Percentiles rank a stretch among this genome's conserved stretches.
These are phyloP conservation scores for Podospora didyma DNA, from an alignment of 495 filamentous ascomycete genomes.

Conservation along the genomic window DNA sequence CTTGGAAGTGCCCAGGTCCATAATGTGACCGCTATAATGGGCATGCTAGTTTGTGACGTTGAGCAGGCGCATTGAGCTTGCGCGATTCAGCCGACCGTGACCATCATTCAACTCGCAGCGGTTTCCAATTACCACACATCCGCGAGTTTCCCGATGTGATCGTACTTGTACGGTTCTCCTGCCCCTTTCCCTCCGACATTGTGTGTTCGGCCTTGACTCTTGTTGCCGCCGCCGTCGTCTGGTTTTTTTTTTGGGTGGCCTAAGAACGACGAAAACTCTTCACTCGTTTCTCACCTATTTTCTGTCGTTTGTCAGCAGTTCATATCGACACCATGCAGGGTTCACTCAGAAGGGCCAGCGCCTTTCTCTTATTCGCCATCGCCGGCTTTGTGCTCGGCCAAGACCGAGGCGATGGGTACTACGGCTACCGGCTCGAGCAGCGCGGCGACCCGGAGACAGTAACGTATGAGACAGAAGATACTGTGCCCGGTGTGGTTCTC, in stretches of 20 bases:
- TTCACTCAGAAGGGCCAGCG: constrained; percentile 20
- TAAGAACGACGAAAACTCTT: neutral
- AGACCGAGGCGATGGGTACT: constrained; percentile 38
- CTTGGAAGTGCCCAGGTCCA: constrained; percentile 27
- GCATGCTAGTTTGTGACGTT: neutral
- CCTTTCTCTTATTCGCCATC: constrained; percentile 25
- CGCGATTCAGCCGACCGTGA: neutral
- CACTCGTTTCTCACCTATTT: constrained; percentile 10
- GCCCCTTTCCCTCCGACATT: neutral
- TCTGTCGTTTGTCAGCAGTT: neutral
- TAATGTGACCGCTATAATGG: constrained; percentile 12
- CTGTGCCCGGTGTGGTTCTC: constrained; percentile 34
- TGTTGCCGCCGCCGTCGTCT: neutral
- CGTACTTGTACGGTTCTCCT: neutral
- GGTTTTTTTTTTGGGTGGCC: neutral
- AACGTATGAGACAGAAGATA: constrained; percentile 49
- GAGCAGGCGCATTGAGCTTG: neutral
- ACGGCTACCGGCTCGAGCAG: constrained; percentile 49
- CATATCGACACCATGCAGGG: constrained; percentile 16
- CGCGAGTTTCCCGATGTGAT: neutral
- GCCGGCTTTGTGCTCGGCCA: neutral
- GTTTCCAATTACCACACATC: neutral
- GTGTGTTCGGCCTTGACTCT: neutral
- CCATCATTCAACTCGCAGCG: neutral
- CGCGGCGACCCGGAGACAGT: constrained; percentile 44